Evolutionary conservation across 1,284 basidiomycete genomes (phyloP).

Genomic region (Takashimella tepidaria): DNA sequence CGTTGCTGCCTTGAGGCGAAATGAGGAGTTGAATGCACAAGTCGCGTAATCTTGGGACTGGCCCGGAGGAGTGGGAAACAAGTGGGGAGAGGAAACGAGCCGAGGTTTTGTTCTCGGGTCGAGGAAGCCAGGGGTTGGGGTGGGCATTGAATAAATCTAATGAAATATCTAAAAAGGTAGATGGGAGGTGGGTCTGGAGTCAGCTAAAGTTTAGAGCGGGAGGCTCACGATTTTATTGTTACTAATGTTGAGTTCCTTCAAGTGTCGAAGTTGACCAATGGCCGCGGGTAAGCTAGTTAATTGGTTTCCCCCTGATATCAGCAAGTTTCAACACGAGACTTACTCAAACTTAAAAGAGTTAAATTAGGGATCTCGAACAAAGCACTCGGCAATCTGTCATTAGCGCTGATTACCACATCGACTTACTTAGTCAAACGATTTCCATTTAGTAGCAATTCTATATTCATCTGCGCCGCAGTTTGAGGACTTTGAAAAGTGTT

Average conservation of each 20-base stretch:
- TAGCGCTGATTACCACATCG: constrained; percentile 2
- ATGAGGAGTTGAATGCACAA: constrained; percentile 36
- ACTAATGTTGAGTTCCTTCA: constrained; percentile 45
- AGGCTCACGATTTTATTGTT: constrained; percentile 43
- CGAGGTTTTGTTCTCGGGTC: neutral
- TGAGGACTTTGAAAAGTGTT: neutral
- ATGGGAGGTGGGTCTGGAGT: constrained; percentile 38
- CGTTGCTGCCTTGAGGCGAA: constrained; percentile 29
- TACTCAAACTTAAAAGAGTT: constrained; percentile 37
- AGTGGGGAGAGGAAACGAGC: constrained; percentile 17
- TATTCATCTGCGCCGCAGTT: neutral
- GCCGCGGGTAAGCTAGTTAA: constrained; percentile 40
- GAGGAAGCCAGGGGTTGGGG: constrained; percentile 24
- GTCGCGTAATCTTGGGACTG: constrained; percentile 27
- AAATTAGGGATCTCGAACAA: constrained; percentile 44
- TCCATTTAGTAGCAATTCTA: neutral
- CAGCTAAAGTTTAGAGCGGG: neutral
- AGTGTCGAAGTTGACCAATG: constrained; percentile 37
- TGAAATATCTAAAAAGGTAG: constrained; percentile 38
- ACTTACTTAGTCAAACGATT: neutral
- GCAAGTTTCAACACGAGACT: constrained; percentile 1
- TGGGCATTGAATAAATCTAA: constrained; percentile 23
- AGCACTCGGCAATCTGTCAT: constrained; percentile 39
- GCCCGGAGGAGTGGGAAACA: constrained; percentile 9
- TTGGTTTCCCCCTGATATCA: constrained; percentile 34